phyloP scores from a whole-genome alignment of 1,284 basidiomycete species.

The Cryptococcus jaspeensis region DNA sequence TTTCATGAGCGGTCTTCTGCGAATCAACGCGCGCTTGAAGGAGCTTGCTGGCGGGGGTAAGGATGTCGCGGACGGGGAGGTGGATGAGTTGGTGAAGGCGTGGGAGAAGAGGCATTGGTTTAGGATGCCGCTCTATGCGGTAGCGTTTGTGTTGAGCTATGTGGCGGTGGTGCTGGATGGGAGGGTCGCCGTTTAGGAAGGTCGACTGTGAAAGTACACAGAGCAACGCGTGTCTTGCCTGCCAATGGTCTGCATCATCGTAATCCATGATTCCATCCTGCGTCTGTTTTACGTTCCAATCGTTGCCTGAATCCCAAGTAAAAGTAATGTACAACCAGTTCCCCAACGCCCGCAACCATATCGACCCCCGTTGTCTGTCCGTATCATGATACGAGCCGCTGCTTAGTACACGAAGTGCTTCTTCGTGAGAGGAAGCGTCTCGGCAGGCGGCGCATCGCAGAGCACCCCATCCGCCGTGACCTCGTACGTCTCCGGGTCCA shows the following conservation, averaged over 20 bases:
- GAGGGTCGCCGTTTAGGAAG: not conserved
- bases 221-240: no score
- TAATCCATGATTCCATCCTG: no score
- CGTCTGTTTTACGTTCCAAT: no score
- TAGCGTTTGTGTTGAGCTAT: constrained; percentile 8
- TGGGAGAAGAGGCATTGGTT: constrained; percentile 25
- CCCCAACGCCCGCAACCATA: not conserved
- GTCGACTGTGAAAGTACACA: no score
- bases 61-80: not conserved
- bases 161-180: constrained; percentile 7
- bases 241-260: no score
- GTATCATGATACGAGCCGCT: no score
- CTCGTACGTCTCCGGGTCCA: constrained; percentile 91
- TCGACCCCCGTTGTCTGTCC: no score
- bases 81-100: constrained; percentile 15
- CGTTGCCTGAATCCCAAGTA: no score
- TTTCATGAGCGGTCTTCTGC: constrained; percentile 8
- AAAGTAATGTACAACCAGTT: not conserved
- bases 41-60: constrained; percentile 10
- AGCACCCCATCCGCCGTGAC: constrained; percentile 77
- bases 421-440: constrained; percentile 65
- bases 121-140: constrained; percentile 14
- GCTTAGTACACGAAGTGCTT: constrained; percentile 56
- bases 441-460: constrained; percentile 74
- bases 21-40: constrained; percentile 22